These are phyloP conservation scores for Saccharomycopsis microspora DNA, from an alignment of 805 yeast genomes.

Conservation along the genomic window DNA sequence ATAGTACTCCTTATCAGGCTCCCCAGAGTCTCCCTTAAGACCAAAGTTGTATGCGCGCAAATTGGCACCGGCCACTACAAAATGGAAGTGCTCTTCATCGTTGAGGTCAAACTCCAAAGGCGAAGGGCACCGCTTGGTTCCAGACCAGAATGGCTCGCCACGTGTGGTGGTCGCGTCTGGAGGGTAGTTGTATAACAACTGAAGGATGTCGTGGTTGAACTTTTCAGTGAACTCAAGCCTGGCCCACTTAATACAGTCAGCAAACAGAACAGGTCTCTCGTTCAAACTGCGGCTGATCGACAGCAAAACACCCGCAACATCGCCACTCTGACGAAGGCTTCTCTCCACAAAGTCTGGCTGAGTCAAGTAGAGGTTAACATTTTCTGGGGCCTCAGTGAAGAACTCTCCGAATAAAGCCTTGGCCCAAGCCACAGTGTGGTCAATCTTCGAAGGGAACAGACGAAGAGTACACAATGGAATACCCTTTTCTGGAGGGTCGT, in stretches of 20 bases:
- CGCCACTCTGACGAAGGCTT: conserved; percentile 84
- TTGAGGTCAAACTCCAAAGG: conserved; percentile 71
- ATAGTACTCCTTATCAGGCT: conserved; percentile 36
- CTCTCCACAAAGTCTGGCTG: conserved; percentile 91
- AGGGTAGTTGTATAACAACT: conserved; percentile 90
- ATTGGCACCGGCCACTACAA: conserved; percentile 82
- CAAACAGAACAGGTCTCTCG: conserved; percentile 79
- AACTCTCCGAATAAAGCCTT: conserved; percentile 88
- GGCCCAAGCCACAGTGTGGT: conserved; percentile 99
- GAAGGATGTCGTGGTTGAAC: conserved; percentile 77
- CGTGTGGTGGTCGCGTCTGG: conserved; percentile 80
- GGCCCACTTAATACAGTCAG: conserved; percentile 94
- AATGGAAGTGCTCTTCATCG: conserved; percentile 69
- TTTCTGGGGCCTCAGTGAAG: conserved; percentile 84
- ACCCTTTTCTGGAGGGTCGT: conserved; percentile 97
- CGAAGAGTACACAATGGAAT: conserved; percentile 95
- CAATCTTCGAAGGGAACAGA: conserved; percentile 96
- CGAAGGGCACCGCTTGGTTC: conserved; percentile 92
- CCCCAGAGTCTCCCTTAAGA: conserved; percentile 57
- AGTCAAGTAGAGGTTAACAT: conserved; percentile 79
- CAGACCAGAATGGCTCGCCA: conserved; percentile 96
- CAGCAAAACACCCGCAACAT: conserved; percentile 77
- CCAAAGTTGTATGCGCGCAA: conserved; percentile 87
- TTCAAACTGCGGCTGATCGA: conserved; percentile 66
- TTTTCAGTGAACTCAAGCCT: conserved; percentile 78